Evolutionary conservation across 257 asterid genomes (phyloP).

Genomic region (Ligustrum vulgare): DNA sequence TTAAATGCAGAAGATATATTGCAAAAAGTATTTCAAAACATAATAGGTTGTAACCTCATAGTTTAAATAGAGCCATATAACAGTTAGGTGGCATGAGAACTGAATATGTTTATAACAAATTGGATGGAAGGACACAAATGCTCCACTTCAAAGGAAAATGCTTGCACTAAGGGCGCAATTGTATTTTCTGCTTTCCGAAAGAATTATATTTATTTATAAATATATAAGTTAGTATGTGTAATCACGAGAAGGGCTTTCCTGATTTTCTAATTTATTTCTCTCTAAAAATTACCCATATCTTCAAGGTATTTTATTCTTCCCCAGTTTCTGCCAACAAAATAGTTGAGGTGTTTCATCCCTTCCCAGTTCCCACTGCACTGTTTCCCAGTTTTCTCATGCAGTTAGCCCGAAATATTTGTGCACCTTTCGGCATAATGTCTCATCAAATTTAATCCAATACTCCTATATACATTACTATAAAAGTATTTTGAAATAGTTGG

Average conservation of each 20-base stretch:
- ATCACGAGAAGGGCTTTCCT: neutral
- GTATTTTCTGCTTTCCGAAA: neutral
- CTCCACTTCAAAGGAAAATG: neutral
- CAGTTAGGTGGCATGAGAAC: neutral
- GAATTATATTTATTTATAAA: neutral
- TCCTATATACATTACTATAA: neutral
- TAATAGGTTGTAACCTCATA: neutral
- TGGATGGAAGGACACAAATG: neutral
- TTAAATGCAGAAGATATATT: neutral
- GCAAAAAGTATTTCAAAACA: neutral
- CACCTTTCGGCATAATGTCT: neutral
- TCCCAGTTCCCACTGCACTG: neutral
- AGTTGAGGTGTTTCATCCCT: neutral
- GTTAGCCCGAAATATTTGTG: neutral
- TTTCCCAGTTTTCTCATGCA: neutral
- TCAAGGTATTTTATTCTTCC: neutral
- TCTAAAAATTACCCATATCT: too few relatives aligned
- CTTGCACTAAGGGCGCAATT: neutral
- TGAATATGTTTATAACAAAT: neutral
- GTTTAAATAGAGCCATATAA: neutral
- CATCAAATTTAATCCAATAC: neutral
- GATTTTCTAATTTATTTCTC: neutral
- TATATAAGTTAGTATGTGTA: neutral
- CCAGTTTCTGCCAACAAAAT: neutral
- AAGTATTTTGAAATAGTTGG: neutral